Evolutionary conservation across 2,329 filamentous ascomycete species (phyloP).

Genomic region (Exutisphaerella laricina): DNA sequence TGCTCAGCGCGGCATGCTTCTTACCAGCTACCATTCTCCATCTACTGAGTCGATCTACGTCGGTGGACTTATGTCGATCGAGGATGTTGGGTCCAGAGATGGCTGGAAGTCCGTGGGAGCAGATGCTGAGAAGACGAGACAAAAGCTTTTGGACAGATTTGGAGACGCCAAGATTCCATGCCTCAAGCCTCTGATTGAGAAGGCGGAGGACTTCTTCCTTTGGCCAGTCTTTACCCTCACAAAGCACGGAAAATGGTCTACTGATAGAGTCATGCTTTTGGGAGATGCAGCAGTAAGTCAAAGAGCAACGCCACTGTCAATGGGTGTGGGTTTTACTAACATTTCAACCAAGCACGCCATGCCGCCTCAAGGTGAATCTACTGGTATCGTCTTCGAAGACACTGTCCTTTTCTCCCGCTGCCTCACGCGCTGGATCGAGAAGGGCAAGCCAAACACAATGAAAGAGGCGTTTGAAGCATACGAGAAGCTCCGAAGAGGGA

Average conservation of each 20-base stretch:
- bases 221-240: constrained; percentile 44
- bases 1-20: constrained; percentile 41
- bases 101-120: constrained; percentile 43
- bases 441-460: constrained; percentile 33
- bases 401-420: constrained; percentile 46
- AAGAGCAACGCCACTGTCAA: too few species aligned
- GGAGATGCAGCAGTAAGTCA: constrained; percentile 41
- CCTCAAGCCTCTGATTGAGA: constrained; percentile 37
- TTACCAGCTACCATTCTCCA: constrained; percentile 38
- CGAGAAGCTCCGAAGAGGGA: constrained; percentile 40
- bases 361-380: constrained; percentile 48
- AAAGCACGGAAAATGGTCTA: constrained; percentile 42
- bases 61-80: constrained; percentile 42
- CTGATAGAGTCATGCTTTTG: constrained; percentile 41
- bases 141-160: constrained; percentile 39
- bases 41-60: constrained; percentile 39
- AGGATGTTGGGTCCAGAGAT: constrained; percentile 39
- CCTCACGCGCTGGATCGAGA: constrained; percentile 40
- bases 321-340: too few species aligned
- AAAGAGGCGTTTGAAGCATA: constrained; percentile 46
- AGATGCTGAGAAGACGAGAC: constrained; percentile 40
- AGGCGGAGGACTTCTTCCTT: constrained; percentile 40
- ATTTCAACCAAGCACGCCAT: constrained; percentile 48
- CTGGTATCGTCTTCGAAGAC: constrained; percentile 50
- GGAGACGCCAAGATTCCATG: constrained; percentile 36